Evolutionary conservation across 257 asterid species (phyloP).

Genomic region (Verbascum thapsus): DNA sequence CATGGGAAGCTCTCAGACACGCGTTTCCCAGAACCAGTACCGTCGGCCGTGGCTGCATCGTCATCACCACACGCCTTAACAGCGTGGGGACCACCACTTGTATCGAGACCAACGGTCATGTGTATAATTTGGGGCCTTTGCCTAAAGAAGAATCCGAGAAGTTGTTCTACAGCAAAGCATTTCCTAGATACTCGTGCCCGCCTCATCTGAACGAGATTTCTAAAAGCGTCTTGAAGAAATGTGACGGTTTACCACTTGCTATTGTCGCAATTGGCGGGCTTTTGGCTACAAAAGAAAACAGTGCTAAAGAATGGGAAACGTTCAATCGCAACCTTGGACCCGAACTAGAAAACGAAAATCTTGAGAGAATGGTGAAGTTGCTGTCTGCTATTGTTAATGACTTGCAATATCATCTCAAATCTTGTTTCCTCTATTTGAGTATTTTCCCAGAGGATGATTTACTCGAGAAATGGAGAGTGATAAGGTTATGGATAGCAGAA

Average conservation of each 20-base stretch:
- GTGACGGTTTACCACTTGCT: no score
- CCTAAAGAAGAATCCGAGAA: neutral
- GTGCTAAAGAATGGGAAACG: no score
- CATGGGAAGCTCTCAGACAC: no score
- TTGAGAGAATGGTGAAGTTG: neutral
- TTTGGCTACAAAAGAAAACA: no score
- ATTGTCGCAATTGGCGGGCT: no score
- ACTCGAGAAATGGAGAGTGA: neutral
- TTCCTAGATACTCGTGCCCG: slow-evolving; percentile 20
- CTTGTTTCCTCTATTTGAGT: no score
- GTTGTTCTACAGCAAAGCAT: slow-evolving; percentile 22
- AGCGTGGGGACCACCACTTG: no score
- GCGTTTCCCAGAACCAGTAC: no score
- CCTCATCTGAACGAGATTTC: neutral
- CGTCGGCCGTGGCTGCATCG: no score
- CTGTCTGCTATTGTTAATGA: slow-evolving; percentile 16
- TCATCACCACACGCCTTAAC: no score
- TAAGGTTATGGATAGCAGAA: slow-evolving; percentile 33
- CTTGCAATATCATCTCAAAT: slow-evolving; percentile 16
- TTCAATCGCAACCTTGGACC: slow-evolving; percentile 30
- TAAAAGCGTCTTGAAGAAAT: no score
- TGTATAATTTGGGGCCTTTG: slow-evolving; percentile 18
- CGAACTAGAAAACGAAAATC: slow-evolving; percentile 25
- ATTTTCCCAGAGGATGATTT: no score
- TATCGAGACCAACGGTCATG: slow-evolving; percentile 1